phyloP scores from a whole-genome alignment of 441 rosid species.

The Omphalea diandra region DNA sequence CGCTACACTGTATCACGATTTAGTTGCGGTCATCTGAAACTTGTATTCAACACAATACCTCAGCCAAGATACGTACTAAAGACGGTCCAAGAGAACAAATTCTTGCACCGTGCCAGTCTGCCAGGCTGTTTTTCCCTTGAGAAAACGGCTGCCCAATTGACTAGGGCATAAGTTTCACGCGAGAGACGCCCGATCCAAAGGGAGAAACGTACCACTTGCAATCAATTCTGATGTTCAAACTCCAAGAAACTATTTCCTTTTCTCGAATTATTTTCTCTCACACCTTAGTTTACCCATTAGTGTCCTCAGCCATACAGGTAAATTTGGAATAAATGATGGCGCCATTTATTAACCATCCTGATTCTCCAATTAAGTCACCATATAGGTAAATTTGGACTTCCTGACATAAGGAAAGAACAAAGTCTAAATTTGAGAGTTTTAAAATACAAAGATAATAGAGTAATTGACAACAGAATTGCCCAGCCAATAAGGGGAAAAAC shows the following conservation, averaged over 20 bases:
- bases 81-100: no score
- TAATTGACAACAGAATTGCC: no score
- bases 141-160: background rate
- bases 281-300: no score
- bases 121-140: background rate
- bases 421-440: background rate
- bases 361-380: background rate
- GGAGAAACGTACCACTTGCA: background rate
- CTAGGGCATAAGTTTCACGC: background rate
- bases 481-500: background rate
- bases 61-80: background rate
- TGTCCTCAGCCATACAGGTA: no score
- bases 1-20: no score
- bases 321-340: no score
- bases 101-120: no score
- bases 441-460: background rate
- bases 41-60: background rate
- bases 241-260: background rate
- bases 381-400: background rate
- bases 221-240: background rate
- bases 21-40: no score
- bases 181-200: background rate
- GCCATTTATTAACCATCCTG: background rate
- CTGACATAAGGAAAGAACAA: background rate
- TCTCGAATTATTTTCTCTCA: background rate